Conservation (phyloP, 768 basidiomycete genomes). For the Boletus patriciae region DNA sequence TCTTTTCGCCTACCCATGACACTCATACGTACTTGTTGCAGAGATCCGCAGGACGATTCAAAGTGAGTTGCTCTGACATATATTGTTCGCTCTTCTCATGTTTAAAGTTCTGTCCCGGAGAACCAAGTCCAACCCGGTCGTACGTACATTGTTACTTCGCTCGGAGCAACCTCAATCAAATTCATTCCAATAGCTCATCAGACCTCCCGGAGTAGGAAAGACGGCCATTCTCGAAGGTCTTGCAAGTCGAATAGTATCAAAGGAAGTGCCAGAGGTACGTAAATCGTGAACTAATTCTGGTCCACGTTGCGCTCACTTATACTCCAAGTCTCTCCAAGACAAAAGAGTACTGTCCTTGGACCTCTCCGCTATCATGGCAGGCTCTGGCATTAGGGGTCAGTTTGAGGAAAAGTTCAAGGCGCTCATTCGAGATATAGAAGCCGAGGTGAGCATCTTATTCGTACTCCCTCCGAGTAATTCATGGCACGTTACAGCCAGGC, state of each 20-base stretch:
- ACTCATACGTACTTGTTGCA: constrained; percentile 17
- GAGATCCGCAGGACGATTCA: constrained; percentile 92
- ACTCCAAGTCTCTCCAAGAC: constrained; percentile 68
- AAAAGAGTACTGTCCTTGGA: constrained; percentile 90
- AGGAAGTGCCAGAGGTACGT: constrained; percentile 86
- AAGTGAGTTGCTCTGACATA: constrained; percentile 48
- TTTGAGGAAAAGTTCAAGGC: constrained; percentile 95
- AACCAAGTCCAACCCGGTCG: constrained; percentile 92
- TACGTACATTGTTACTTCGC: constrained; percentile 34
- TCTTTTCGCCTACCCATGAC: neutral
- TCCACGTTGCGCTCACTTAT: neutral
- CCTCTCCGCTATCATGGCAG: constrained; percentile 80
- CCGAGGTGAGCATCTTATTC: constrained; percentile 50
- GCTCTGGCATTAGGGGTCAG: constrained; percentile 88
- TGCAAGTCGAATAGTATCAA: constrained; percentile 81
- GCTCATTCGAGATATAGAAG: constrained; percentile 86
- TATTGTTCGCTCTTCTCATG: neutral
- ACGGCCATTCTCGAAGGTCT: constrained; percentile 91
- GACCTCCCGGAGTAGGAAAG: constrained; percentile 90
- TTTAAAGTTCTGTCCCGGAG: constrained; percentile 72
- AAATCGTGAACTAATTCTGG: neutral
- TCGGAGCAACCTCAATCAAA: neutral
- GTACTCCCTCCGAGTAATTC: constrained; percentile 25
- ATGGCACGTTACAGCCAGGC: constrained; percentile 38
- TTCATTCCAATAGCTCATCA: constrained; percentile 56